Base-by-base conservation (phyloP, 2,329 filamentous ascomycete genomes). In the Nemania sp. region DNA sequence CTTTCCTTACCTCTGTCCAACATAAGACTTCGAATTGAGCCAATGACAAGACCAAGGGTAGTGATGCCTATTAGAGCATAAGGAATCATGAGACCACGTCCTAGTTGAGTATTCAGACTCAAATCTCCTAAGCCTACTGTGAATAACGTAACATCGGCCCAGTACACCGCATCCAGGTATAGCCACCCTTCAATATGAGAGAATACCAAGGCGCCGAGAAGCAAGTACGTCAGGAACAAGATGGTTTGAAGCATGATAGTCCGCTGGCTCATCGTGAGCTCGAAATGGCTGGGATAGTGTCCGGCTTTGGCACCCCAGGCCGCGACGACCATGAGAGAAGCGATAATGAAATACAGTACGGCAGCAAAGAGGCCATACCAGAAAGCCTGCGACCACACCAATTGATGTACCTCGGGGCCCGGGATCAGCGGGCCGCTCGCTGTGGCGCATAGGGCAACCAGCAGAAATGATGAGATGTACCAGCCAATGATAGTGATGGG, bases 221-320 rank as follows among this genome's bases (percentile, higher is more conserved):
- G 84, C 0, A 97, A 75, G 77, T 94, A 96, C 42, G 90, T 73
- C 46, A 96, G 86, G 66, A 95, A 90, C 50, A 89, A 76, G 71
- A 95, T 95, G 1, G 91, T 96, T 71, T 97, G 92, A 23, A 96
- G 73, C 77, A 97, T 96, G 19, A 97, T 75, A 0, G 90, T 96
- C 8, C 92, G 82, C 70, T 97, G 92, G 56, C 87, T 88, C 48
- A 86, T 82, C 0, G 88, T 92, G 20, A 96, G 77, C 61, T 81
- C 77, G 62, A 96, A 96, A 64, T 91, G 86, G 62, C 90, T 87
- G 6, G 80, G 80, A 64, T 96, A 96, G 61, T 90, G 88, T 1
- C 77, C 77, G 0, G 67, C 64, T 14, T 83, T 81, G 41, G 91
- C 92, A 7, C 91, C 91, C 51, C 86, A 79, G 73, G 93, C 90